These are phyloP conservation scores for Primulina huaijiensis DNA, from an alignment of 257 asterid genomes.

Conservation along the genomic window DNA sequence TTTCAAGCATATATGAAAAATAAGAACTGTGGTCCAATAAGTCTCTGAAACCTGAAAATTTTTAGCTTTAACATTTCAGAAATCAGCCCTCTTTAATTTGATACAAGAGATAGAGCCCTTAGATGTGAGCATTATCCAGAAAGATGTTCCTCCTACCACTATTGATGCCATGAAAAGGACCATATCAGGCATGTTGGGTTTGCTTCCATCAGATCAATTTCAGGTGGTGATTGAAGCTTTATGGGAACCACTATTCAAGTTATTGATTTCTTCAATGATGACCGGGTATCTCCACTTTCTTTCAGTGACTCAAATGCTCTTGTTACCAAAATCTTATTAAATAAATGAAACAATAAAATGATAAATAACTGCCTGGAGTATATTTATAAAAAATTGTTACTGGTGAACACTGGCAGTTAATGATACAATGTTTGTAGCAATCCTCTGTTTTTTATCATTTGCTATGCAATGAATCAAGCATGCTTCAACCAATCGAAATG, in stretches of 20 bases:
- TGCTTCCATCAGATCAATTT: slow-evolving; percentile 92
- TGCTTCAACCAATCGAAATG: not conserved
- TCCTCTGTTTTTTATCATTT: not conserved
- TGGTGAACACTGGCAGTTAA: not conserved
- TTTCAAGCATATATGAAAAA: not conserved
- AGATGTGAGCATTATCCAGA: slow-evolving; percentile 86
- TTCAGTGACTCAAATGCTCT: not conserved
- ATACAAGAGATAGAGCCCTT: slow-evolving; percentile 88
- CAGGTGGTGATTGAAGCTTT: slow-evolving; percentile 82
- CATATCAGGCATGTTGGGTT: slow-evolving; percentile 86
- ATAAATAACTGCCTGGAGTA: not conserved
- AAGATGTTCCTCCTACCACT: slow-evolving; percentile 78
- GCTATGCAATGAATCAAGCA: not conserved
- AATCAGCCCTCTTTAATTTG: slow-evolving; percentile 56
- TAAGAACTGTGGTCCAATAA: not conserved
- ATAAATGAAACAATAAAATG: not conserved
- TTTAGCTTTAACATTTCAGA: slow-evolving; percentile 41
- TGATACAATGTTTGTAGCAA: not conserved
- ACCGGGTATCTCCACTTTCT: slow-evolving; percentile 61
- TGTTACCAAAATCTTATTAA: too few relatives aligned
- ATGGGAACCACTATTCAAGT: slow-evolving; percentile 91
- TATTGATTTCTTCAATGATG: slow-evolving; percentile 88
- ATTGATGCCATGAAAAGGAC: slow-evolving; percentile 97
- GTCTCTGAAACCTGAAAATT: slow-evolving; percentile 1
- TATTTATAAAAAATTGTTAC: too few relatives aligned